A percentile compares a stretch with the other conserved stretches of the same genome.
Conservation (phyloP, 2,329 filamentous ascomycete species). For the Paraphaeosphaeria minitans region DNA sequence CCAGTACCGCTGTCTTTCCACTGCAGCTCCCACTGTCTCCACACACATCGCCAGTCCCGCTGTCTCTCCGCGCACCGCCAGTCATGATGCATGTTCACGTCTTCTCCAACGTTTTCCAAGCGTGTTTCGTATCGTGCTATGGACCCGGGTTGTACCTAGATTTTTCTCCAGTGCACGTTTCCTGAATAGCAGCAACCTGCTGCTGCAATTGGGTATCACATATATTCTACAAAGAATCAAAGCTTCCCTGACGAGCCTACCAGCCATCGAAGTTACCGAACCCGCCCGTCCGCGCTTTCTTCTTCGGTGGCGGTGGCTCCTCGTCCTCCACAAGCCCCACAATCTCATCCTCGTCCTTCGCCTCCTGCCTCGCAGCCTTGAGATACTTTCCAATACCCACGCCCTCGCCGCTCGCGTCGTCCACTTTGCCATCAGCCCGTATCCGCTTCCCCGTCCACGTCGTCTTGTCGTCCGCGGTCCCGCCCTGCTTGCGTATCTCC, state of each 20-base stretch:
- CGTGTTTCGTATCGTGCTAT: not conserved
- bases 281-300: constrained; percentile 76
- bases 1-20: not conserved
- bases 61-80: too few species aligned
- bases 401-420: constrained; percentile 58
- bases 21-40: too few species aligned
- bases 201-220: constrained; percentile 4
- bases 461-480: constrained; percentile 82
- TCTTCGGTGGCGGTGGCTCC: constrained; percentile 66
- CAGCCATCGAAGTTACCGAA: constrained; percentile 97
- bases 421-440: constrained; percentile 67
- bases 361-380: constrained; percentile 59
- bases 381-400: constrained; percentile 81
- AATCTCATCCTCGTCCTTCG: constrained; percentile 60
- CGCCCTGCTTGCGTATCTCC: constrained; percentile 67
- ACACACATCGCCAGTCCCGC: too few species aligned
- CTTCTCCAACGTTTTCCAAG: constrained; percentile 45
- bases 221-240: not conserved
- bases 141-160: not conserved
- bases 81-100: constrained; percentile 51
- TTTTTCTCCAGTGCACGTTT: not conserved
- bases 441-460: constrained; percentile 98
- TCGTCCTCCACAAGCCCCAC: constrained; percentile 67
- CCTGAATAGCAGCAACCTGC: not conserved
- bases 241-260: constrained; percentile 53